Evolutionary conservation across 805 yeast genomes (phyloP).

Genomic region (Diddensiella caesifluorescens): DNA sequence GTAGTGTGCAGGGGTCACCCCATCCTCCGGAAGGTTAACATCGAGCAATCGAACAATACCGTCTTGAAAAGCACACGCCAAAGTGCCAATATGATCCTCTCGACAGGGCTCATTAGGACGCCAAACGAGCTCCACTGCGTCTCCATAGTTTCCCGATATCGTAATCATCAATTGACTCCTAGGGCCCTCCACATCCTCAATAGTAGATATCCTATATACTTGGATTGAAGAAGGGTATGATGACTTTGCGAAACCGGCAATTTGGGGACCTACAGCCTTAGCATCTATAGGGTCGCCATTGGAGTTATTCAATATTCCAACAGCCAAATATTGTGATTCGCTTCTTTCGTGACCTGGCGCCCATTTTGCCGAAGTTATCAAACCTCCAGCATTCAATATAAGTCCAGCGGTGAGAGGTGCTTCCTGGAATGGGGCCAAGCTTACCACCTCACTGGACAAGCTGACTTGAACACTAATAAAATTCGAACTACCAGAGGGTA

Average conservation of each 20-base stretch:
- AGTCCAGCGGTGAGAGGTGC: constrained; percentile 27
- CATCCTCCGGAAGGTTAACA: constrained; percentile 23
- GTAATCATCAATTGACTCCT: constrained; percentile 24
- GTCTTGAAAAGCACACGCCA: constrained; percentile 53
- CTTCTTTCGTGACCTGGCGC: constrained; percentile 24
- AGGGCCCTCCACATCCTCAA: constrained; percentile 6
- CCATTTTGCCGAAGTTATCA: constrained; percentile 53
- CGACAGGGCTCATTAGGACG: constrained; percentile 28
- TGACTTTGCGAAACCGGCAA: constrained; percentile 13
- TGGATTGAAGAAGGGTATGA: constrained; percentile 14
- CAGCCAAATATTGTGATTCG: constrained; percentile 44
- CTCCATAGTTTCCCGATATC: constrained; percentile 32
- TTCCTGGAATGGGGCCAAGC: background rate
- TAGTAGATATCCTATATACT: constrained; percentile 25
- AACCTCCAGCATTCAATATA: constrained; percentile 46
- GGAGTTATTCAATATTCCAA: constrained; percentile 40
- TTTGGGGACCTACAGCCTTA: constrained; percentile 32
- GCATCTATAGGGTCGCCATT: constrained; percentile 29
- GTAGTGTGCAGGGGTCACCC: constrained; percentile 3
- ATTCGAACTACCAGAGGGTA: constrained; percentile 1
- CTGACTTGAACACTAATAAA: background rate
- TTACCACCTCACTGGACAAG: background rate
- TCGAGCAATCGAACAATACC: constrained; percentile 50
- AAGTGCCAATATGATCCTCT: constrained; percentile 33
- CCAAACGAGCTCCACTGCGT: constrained; percentile 23